phyloP scores from a whole-genome alignment of 129 eudicot species.

The Ambrosia trifida region DNA sequence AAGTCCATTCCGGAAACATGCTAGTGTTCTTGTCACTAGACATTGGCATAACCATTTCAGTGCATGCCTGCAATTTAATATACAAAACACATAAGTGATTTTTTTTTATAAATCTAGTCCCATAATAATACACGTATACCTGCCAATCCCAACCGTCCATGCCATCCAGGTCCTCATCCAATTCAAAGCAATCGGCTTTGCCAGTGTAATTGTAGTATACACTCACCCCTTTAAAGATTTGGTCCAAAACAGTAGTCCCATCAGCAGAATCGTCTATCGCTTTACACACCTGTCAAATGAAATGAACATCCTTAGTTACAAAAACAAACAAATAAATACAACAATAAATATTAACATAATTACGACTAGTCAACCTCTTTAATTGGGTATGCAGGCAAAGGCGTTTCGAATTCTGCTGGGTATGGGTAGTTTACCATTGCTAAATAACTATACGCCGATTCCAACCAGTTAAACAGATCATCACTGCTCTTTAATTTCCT shows the following conservation, averaged over 20 bases:
- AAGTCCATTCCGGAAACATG: slow-evolving; percentile 72
- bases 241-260: slow-evolving; percentile 58
- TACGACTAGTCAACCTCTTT: slow-evolving; percentile 59
- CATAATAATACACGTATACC: slow-evolving; percentile 37
- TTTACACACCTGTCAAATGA: slow-evolving; percentile 58
- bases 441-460: slow-evolving; percentile 78
- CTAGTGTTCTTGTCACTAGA: slow-evolving; percentile 58
- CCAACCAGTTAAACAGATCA: slow-evolving; percentile 69
- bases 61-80: slow-evolving; percentile 73
- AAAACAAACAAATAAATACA: slow-evolving; percentile 1
- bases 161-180: slow-evolving; percentile 92
- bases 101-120: not conserved
- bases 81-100: not conserved
- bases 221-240: slow-evolving; percentile 67
- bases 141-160: slow-evolving; percentile 97
- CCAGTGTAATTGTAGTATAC: slow-evolving; percentile 88
- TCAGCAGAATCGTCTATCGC: slow-evolving; percentile 61
- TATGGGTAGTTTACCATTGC: slow-evolving; percentile 93
- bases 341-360: not conserved
- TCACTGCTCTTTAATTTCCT: slow-evolving; percentile 63
- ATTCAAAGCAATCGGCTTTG: slow-evolving; percentile 64
- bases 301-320: slow-evolving; percentile 4
- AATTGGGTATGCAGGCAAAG: slow-evolving; percentile 86
- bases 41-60: slow-evolving; percentile 97
- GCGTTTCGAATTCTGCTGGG: slow-evolving; percentile 76